Conservation (phyloP, 2,329 filamentous ascomycete genomes). For the Alternaria arborescens region DNA sequence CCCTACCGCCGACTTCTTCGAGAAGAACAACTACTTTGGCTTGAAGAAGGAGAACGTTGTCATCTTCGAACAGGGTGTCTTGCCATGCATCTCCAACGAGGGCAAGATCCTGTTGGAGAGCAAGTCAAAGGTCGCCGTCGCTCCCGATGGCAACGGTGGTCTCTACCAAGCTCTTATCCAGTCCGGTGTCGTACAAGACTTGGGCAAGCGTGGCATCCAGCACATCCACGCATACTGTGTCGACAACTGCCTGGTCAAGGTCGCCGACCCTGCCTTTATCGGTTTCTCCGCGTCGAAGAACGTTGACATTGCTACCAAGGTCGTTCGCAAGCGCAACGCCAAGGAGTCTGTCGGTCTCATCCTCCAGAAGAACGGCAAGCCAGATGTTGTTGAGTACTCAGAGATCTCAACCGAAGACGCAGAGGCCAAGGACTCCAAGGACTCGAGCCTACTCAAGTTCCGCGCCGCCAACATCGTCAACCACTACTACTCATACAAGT, state of each 20-base stretch:
- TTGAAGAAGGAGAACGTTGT: constrained; percentile 83
- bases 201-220: constrained; percentile 87
- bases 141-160: constrained; percentile 95
- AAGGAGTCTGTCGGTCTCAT: constrained; percentile 97
- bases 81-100: constrained; percentile 96
- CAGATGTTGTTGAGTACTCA: constrained; percentile 97
- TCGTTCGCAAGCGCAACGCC: constrained; percentile 97
- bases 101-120: constrained; percentile 94
- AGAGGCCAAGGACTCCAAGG: constrained; percentile 84
- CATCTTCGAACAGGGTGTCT: constrained; percentile 95
- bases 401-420: constrained; percentile 92
- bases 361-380: constrained; percentile 91
- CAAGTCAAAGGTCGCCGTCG: constrained; percentile 90
- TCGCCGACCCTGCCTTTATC: constrained; percentile 96
- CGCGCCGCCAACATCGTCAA: constrained; percentile 99
- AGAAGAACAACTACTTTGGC: constrained; percentile 90
- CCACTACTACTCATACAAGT: constrained; percentile 97
- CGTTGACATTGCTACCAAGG: constrained; percentile 97
- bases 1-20: constrained; percentile 93
- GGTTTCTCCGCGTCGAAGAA: constrained; percentile 88
- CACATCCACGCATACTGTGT: constrained; percentile 99
- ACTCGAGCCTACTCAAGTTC: constrained; percentile 87
- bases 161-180: constrained; percentile 91
- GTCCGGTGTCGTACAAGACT: constrained; percentile 82
- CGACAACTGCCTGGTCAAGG: constrained; percentile 98